phyloP scores from a whole-genome alignment of 1,284 basidiomycete genomes.

The Veloporphyrellus conicus region DNA sequence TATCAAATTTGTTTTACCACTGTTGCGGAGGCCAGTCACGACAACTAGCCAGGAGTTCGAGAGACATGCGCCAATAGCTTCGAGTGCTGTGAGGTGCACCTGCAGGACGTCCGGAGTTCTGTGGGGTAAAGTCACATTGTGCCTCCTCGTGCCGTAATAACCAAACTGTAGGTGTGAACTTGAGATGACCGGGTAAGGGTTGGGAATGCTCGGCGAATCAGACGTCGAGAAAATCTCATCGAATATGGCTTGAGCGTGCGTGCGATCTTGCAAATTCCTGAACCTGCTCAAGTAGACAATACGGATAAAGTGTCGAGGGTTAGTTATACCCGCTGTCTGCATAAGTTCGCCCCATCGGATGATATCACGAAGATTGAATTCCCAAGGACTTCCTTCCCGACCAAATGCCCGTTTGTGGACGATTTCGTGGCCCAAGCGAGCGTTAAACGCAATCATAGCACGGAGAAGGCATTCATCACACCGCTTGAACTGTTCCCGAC shows the following conservation, averaged over 20 bases:
- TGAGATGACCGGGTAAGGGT: conserved; percentile 36
- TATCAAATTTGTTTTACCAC: conserved; percentile 81
- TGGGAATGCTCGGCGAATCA: conserved; percentile 15
- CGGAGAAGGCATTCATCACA: conserved; percentile 54
- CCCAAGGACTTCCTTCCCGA: conserved; percentile 90
- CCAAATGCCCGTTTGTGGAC: conserved; percentile 70
- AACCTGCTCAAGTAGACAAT: conserved; percentile 86
- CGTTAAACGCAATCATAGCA: conserved; percentile 85
- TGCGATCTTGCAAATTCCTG: conserved; percentile 66
- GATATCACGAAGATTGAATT: conserved; percentile 96
- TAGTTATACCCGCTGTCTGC: conserved; percentile 36
- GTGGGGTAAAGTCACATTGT: conserved; percentile 36
- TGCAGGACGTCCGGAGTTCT: conserved; percentile 56
- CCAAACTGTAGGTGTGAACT: conserved; percentile 74
- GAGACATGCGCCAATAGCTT: conserved; percentile 75
- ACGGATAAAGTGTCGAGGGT: conserved; percentile 46
- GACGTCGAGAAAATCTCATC: conserved; percentile 52
- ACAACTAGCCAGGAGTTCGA: conserved; percentile 86
- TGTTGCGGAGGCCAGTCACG: conserved; percentile 69
- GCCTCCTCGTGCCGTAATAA: conserved; percentile 52
- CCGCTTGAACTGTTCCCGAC: conserved; percentile 69
- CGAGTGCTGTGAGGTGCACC: conserved; percentile 63
- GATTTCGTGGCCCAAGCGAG: conserved; percentile 67
- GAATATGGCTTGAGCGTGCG: conserved; percentile 60
- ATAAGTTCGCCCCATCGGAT: conserved; percentile 84